phyloP scores from a whole-genome alignment of 768 basidiomycete species.

The Mycena leptocephala region DNA sequence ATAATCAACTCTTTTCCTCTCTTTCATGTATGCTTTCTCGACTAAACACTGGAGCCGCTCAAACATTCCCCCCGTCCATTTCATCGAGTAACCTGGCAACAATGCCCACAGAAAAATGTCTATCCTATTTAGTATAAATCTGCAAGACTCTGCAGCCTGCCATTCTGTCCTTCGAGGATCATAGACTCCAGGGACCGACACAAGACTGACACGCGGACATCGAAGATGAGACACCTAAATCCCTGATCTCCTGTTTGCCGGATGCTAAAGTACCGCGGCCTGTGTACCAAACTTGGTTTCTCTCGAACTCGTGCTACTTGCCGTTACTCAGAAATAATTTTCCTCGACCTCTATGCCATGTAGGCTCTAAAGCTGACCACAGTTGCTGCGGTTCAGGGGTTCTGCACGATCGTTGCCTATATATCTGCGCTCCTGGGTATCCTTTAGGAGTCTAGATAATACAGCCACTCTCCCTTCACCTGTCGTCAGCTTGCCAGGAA shows the following conservation, averaged over 20 bases:
- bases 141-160: constrained; percentile 7
- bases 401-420: background rate
- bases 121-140: background rate
- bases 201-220: constrained; percentile 8
- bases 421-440: background rate
- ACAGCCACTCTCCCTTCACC: constrained; percentile 33
- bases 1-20: too few relatives aligned
- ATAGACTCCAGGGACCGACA: constrained; percentile 27
- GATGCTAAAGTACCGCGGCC: background rate
- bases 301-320: background rate
- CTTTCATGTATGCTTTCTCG: too few relatives aligned
- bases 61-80: constrained; percentile 12
- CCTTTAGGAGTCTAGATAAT: constrained; percentile 12
- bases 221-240: constrained; percentile 18
- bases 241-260: constrained; percentile 17
- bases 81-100: background rate
- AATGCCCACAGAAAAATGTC: background rate
- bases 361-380: background rate
- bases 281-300: background rate
- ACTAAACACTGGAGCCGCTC: too few relatives aligned
- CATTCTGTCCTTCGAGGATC: constrained; percentile 24
- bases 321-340: background rate
- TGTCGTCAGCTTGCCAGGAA: constrained; percentile 36
- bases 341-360: background rate
- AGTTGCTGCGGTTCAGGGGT: background rate